Evolutionary conservation across 1,284 basidiomycete species (phyloP).

Genomic region (Boletus mariae): DNA sequence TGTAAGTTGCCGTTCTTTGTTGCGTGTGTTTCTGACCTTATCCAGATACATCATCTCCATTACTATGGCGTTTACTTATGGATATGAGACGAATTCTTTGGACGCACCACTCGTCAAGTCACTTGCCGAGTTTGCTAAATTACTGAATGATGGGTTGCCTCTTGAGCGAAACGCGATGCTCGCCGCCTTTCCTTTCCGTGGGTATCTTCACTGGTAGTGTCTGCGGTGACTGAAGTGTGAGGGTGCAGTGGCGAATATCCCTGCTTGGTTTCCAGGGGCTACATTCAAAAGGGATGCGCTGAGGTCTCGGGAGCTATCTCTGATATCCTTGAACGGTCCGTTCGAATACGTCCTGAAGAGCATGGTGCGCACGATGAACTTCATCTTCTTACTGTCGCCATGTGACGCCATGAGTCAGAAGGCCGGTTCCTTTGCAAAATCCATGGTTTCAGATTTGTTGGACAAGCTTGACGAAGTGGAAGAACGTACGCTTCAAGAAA

Average conservation of each 20-base stretch:
- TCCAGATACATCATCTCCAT: constrained; percentile 31
- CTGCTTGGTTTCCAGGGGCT: constrained; percentile 30
- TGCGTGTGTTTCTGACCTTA: neutral
- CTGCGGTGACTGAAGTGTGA: constrained; percentile 2
- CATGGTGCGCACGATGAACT: constrained; percentile 21
- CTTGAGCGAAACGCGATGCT: constrained; percentile 33
- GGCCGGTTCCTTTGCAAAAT: constrained; percentile 26
- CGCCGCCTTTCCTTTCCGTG: constrained; percentile 30
- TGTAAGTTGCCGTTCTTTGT: constrained; percentile 14
- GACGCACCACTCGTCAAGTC: constrained; percentile 29
- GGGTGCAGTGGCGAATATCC: constrained; percentile 23
- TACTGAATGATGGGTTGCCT: constrained; percentile 23
- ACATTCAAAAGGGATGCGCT: constrained; percentile 27
- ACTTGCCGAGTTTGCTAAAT: constrained; percentile 19
- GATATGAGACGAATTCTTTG: constrained; percentile 27
- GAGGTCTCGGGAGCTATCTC: constrained; percentile 28
- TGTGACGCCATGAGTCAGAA: constrained; percentile 15
- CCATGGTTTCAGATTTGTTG: constrained; percentile 32
- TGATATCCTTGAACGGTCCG: constrained; percentile 22
- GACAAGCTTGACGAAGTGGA: constrained; percentile 13
- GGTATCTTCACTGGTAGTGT: neutral
- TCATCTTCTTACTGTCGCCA: neutral
- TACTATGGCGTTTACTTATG: constrained; percentile 31
- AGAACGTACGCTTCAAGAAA: constrained; percentile 19
- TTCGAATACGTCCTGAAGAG: constrained; percentile 27